These are phyloP conservation scores for Macrotyloma uniflorum DNA, from an alignment of 306 rosid genomes.

Conservation along the genomic window DNA sequence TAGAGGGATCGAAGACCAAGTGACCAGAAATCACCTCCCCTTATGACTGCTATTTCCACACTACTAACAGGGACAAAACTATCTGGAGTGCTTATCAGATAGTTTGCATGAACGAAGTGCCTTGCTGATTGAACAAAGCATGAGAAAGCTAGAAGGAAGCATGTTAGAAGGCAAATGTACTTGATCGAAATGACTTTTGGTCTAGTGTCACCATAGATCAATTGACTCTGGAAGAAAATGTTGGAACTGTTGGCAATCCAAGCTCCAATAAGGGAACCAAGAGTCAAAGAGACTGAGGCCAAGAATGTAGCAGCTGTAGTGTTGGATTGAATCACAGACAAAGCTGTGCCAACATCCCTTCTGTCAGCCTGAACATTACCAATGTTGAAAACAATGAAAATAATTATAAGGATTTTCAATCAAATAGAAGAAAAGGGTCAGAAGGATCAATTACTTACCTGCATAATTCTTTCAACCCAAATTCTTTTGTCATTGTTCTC, in stretches of 20 bases:
- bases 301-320: conserved; percentile 65
- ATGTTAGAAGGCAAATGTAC: conserved; percentile 60
- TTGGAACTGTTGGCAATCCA: conserved; percentile 66
- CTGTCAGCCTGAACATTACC: conserved; percentile 49
- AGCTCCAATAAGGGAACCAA: conserved; percentile 75
- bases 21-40: conserved; percentile 81
- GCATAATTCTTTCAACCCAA: conserved; percentile 80
- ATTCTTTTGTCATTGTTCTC: conserved; percentile 72
- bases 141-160: conserved; percentile 76
- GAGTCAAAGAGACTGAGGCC: conserved; percentile 63
- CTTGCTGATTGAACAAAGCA: conserved; percentile 77
- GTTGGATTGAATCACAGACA: conserved; percentile 64
- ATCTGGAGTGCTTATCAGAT: conserved; percentile 68
- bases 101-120: conserved; percentile 80
- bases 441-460: conserved; percentile 45
- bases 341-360: conserved; percentile 47
- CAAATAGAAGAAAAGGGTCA: background rate
- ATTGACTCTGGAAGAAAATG: conserved; percentile 43
- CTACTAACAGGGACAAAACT: conserved; percentile 50
- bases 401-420: background rate
- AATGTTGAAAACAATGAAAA: background rate
- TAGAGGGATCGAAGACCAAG: conserved; percentile 77
- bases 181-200: conserved; percentile 56
- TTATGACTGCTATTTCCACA: conserved; percentile 66
- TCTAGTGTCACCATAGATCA: conserved; percentile 68